Evolutionary conservation across 2,329 filamentous ascomycete species (phyloP).

Genomic region (Colletotrichum liaoningense): DNA sequence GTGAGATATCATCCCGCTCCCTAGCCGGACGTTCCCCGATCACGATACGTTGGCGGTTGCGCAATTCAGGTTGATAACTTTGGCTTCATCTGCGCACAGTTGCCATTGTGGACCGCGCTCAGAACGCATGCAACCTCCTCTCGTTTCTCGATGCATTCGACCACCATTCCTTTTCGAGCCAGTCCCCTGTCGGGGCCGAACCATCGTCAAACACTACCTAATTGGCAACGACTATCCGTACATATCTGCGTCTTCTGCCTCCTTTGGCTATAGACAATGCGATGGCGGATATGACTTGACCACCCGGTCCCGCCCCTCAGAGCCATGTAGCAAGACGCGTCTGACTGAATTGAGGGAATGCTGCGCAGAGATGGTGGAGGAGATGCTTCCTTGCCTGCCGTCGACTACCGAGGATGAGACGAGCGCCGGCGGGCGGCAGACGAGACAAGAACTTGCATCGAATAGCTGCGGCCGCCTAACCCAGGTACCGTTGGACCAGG

Average conservation of each 20-base stretch:
- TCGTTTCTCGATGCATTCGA: conserved; percentile 24
- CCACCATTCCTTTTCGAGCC: conserved; percentile 19
- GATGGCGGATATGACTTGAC: not conserved
- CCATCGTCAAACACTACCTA: not conserved
- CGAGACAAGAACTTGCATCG: not conserved
- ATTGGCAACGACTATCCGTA: not conserved
- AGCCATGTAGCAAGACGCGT: not conserved
- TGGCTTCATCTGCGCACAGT: conserved; percentile 15
- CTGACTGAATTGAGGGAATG: not conserved
- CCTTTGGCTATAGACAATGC: not conserved
- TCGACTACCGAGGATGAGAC: not conserved
- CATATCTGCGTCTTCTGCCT: not conserved
- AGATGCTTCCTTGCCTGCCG: not conserved
- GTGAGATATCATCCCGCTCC: not conserved
- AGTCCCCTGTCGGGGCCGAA: not conserved
- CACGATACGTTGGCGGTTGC: not conserved
- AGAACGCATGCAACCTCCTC: not conserved
- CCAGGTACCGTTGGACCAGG: not conserved
- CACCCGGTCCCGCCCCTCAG: not conserved
- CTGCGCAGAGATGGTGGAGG: not conserved
- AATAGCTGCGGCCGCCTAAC: not conserved
- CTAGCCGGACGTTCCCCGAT: not conserved
- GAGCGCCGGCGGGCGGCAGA: not conserved
- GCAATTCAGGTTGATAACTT: not conserved
- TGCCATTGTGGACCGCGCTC: conserved; percentile 4